Evolutionary conservation across 495 filamentous ascomycete species (phyloP).

Genomic region (Xylaria bambusicola): DNA sequence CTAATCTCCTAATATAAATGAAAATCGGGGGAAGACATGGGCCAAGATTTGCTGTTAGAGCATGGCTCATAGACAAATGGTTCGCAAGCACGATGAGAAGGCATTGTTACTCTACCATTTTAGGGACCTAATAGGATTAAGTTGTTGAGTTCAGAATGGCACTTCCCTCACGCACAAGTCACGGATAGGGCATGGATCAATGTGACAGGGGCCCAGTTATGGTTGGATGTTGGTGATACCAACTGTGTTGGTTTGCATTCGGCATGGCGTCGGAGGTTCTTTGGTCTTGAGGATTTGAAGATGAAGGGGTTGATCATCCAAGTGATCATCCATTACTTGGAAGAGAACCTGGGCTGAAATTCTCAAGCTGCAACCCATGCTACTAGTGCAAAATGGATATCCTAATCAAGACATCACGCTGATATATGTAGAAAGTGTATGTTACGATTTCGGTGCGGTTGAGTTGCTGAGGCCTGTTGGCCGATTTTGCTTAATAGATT

Average conservation of each 20-base stretch:
- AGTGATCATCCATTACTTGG: too few relatives aligned
- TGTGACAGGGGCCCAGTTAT: not conserved
- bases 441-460: too few relatives aligned
- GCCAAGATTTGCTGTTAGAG: conserved; percentile 14
- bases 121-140: not conserved
- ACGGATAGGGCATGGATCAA: not conserved
- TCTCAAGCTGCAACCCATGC: not conserved
- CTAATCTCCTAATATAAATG: not conserved
- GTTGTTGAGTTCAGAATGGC: not conserved
- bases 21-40: too few relatives aligned
- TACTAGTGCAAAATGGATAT: not conserved
- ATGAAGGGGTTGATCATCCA: too few relatives aligned
- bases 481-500: too few relatives aligned
- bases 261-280: conserved; percentile 25
- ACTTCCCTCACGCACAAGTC: not conserved
- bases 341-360: not conserved
- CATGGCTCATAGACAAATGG: too few relatives aligned
- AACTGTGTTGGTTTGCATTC: conserved; percentile 23
- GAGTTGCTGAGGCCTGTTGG: too few relatives aligned
- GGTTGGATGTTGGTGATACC: not conserved
- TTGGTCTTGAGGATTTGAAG: not conserved
- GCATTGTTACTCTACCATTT: not conserved
- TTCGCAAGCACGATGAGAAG: too few relatives aligned
- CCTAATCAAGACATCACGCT: not conserved
- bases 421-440: too few relatives aligned